phyloP scores from a whole-genome alignment of 306 rosid species.

The Argentina anserina region DNA sequence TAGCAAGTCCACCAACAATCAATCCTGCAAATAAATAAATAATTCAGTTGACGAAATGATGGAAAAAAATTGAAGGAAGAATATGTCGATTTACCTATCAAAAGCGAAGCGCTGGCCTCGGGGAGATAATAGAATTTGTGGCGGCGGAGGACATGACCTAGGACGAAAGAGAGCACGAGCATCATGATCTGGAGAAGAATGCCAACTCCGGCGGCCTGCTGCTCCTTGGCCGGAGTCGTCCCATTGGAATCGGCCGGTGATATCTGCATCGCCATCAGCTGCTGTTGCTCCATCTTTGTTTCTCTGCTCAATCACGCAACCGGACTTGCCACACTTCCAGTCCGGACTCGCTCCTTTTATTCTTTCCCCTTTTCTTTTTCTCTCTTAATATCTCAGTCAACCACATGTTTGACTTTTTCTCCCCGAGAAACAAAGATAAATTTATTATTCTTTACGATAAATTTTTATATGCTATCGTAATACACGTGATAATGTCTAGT shows the following conservation, averaged over 20 bases:
- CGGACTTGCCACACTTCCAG: too few species aligned
- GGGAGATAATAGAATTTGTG: constrained; percentile 82
- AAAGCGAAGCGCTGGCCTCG: constrained; percentile 98
- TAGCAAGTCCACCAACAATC: constrained; percentile 90
- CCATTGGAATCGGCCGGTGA: constrained; percentile 62
- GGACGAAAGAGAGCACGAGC: constrained; percentile 91
- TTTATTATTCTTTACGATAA: too few species aligned
- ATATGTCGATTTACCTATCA: constrained; percentile 62
- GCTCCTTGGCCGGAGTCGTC: constrained; percentile 76
- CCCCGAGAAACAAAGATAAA: too few species aligned
- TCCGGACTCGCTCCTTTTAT: too few species aligned
- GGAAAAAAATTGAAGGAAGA: not conserved
- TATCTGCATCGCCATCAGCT: constrained; percentile 34
- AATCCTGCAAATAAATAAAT: constrained; percentile 42
- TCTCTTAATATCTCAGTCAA: too few species aligned
- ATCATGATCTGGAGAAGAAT: constrained; percentile 99
- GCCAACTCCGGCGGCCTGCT: constrained; percentile 99
- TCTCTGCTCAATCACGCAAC: not conserved
- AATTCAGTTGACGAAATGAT: not conserved
- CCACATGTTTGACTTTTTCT: too few species aligned
- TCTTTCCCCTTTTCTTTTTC: too few species aligned
- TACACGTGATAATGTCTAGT: too few species aligned
- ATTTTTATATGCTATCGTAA: too few species aligned
- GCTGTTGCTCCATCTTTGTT: constrained; percentile 21
- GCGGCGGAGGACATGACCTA: constrained; percentile 97